Evolutionary conservation across 1,284 basidiomycete genomes (phyloP), one percentile per base, ranked within the genome.

Genomic region (Pholiota adiposa): DNA sequence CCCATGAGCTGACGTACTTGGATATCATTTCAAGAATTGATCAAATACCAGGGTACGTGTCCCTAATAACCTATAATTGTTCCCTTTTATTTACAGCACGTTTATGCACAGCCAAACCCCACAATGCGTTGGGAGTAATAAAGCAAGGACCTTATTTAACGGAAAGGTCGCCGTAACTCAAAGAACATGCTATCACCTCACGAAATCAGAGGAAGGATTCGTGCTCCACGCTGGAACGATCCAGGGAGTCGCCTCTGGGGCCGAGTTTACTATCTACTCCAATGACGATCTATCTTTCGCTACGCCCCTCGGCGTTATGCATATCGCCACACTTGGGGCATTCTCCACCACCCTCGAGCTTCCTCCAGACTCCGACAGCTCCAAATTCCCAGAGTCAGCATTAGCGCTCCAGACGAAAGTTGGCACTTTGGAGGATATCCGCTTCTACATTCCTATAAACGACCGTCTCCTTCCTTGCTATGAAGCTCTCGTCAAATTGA

Each of bases 11-110:
- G 4, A 53, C 40, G 5, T 65, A 67, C 25, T 27, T 56, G 4
- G 64, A 67, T 8, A 41, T 67, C 18, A 23, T 60, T 11, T 36
- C 23, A 7, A 51, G 54, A 4, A 65, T 63, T 7, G 56, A 64
- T 19, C 43, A 27, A 27, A 57, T 63, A 27, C 58, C 58, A 4
- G 29, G 52, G 60, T 61, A 38, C 7, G 48, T 29, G 3, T 14
- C 18, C 12, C 4, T 33, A 21, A 16, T 19, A 11, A 40, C 9
- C 27, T 4, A 16, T n/a, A 25, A 23, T 27, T 9, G 6, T 9
- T 19, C 43, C 7, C 6, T 14, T 18, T 11, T 25, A 56, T 49
- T 25, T 50, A 14, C 29, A 18, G 43, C 7, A 9, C 27, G 8
- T 14, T 29, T 48, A 3, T 36, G 5, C 31, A n/a, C 48, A 63